Evolutionary conservation across 163 green algal genomes (phyloP).

Genomic region (Trebouxia gelatinosa): DNA sequence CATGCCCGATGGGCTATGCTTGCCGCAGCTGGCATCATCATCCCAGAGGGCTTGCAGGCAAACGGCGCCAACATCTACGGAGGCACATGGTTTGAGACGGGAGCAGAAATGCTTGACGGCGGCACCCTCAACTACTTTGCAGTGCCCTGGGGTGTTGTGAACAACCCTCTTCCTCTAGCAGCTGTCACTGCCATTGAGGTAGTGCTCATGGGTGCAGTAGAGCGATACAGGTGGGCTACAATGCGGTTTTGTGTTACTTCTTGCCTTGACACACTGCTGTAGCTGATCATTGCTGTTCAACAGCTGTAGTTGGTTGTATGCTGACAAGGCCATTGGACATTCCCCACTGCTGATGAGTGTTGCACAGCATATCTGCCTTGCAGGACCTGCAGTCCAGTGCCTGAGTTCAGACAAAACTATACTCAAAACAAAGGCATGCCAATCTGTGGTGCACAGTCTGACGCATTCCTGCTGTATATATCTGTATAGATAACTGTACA

Average conservation of each 20-base stretch:
- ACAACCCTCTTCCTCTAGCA: constrained; percentile 89
- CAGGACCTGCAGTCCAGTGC: too few relatives aligned
- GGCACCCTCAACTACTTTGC: constrained; percentile 95
- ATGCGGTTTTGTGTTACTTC: background rate
- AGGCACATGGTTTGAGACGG: constrained; percentile 91
- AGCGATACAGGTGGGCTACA: constrained; percentile 67
- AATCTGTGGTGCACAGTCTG: background rate
- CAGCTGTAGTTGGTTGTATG: too few relatives aligned
- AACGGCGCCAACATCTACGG: constrained; percentile 89
- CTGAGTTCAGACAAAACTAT: too few relatives aligned
- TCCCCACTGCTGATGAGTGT: too few relatives aligned
- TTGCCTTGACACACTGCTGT: background rate
- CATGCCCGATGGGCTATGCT: constrained; percentile 97
- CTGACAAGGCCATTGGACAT: too few relatives aligned
- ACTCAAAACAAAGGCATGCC: constrained; percentile 9
- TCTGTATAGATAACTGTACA: too few relatives aligned
- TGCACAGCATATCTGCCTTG: too few relatives aligned
- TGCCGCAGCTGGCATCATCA: constrained; percentile 90
- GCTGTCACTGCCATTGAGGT: constrained; percentile 74
- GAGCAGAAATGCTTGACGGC: constrained; percentile 87
- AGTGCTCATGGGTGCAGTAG: constrained; percentile 82
- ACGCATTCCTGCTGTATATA: background rate
- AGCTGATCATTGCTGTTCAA: too few relatives aligned
- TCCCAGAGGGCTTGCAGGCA: constrained; percentile 91
- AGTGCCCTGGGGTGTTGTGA: constrained; percentile 84